These are phyloP conservation scores for Gautieria morchelliformis DNA, from an alignment of 768 basidiomycete species.

Conservation along the genomic window DNA sequence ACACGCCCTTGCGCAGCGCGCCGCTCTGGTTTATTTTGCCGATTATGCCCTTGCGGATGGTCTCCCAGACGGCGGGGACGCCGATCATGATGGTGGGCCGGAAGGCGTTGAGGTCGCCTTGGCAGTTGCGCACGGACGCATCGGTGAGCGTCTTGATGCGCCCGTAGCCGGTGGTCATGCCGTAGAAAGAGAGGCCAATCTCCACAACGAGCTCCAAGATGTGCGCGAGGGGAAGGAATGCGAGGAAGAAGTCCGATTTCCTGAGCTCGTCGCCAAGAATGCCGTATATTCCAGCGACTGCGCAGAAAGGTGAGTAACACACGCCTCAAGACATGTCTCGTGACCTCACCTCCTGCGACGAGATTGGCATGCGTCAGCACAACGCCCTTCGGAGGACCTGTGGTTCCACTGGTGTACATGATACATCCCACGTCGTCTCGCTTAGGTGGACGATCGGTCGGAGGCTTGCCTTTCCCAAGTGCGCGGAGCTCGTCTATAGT, in stretches of 20 bases:
- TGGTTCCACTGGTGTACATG: slow-evolving; percentile 87
- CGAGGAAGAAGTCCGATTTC: slow-evolving; percentile 63
- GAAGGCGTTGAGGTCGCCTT: slow-evolving; percentile 81
- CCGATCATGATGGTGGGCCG: slow-evolving; percentile 86
- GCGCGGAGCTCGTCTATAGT: slow-evolving; percentile 63
- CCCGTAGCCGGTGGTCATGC: slow-evolving; percentile 81
- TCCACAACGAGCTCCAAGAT: slow-evolving; percentile 96
- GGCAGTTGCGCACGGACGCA: slow-evolving; percentile 77
- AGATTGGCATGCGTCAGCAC: slow-evolving; percentile 82
- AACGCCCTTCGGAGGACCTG: slow-evolving; percentile 92
- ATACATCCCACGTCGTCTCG: slow-evolving; percentile 50
- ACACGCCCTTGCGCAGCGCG: slow-evolving; percentile 59
- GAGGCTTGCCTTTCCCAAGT: slow-evolving; percentile 46
- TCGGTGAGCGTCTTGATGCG: slow-evolving; percentile 95
- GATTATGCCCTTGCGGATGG: slow-evolving; percentile 90
- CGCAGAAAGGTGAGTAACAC: background rate
- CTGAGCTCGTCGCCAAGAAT: slow-evolving; percentile 61
- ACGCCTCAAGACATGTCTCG: background rate
- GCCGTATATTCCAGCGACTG: slow-evolving; percentile 65
- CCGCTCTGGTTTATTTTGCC: slow-evolving; percentile 67
- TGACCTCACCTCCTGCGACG: slow-evolving; percentile 44
- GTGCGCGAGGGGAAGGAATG: slow-evolving; percentile 90
- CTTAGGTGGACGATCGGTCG: slow-evolving; percentile 41
- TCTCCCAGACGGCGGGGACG: slow-evolving; percentile 96
- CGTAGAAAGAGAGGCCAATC: slow-evolving; percentile 60